Conservation (phyloP, 2,329 filamentous ascomycete genomes). For the Bipolaris oryzae region DNA sequence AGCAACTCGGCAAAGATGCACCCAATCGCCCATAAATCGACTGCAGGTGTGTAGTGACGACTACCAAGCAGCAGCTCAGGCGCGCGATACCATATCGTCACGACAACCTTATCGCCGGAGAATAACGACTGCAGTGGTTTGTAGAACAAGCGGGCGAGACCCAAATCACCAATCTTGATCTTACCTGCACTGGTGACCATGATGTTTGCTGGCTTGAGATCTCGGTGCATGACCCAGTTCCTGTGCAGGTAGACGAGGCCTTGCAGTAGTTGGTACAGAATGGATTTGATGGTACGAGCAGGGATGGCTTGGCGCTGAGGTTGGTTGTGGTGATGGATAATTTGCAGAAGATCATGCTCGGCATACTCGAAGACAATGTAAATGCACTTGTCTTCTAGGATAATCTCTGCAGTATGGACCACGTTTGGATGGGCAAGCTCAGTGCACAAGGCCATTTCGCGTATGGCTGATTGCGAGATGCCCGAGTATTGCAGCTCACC, state of each 20-base stretch:
- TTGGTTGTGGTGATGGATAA: slow-evolving; percentile 96
- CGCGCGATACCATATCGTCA: slow-evolving; percentile 98
- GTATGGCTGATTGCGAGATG: slow-evolving; percentile 94
- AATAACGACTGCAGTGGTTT: slow-evolving; percentile 93
- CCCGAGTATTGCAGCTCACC: slow-evolving; percentile 97
- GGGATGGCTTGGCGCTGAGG: slow-evolving; percentile 87
- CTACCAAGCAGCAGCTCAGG: slow-evolving; percentile 91
- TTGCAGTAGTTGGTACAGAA: slow-evolving; percentile 94
- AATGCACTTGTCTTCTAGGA: slow-evolving; percentile 97
- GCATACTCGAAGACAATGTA: slow-evolving; percentile 99
- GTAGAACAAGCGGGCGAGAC: slow-evolving; percentile 88
- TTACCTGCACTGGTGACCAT: slow-evolving; percentile 92
- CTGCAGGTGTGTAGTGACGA: slow-evolving; percentile 94
- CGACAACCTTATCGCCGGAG: slow-evolving; percentile 94
- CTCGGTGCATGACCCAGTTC: slow-evolving; percentile 96
- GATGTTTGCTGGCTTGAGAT: slow-evolving; percentile 97
- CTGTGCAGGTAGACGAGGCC: slow-evolving; percentile 92
- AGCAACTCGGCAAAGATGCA: slow-evolving; percentile 97
- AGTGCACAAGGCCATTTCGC: slow-evolving; percentile 96
- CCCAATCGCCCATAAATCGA: slow-evolving; percentile 96
- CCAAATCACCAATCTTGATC: slow-evolving; percentile 94
- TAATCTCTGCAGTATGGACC: slow-evolving; percentile 90
- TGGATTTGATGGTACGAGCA: slow-evolving; percentile 85
- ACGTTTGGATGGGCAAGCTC: slow-evolving; percentile 89
- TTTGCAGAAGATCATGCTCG: slow-evolving; percentile 95